Evolutionary conservation across 192 early-diverging fungal genomes (phyloP).

Genomic region (Rhizophagus prolifer): DNA sequence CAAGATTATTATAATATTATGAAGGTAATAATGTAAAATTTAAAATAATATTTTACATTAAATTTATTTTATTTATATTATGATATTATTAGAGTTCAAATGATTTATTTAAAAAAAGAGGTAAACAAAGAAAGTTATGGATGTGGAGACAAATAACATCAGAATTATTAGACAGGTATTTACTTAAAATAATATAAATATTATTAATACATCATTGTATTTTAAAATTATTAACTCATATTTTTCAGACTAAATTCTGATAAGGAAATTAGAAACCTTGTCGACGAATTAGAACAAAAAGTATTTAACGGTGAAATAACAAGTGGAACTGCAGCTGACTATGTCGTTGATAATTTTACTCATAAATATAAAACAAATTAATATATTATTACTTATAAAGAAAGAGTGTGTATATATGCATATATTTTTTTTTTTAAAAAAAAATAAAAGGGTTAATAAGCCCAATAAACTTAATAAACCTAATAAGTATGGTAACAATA

Average conservation of each 20-base stretch:
- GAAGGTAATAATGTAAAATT: conserved; percentile 38
- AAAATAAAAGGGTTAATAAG: too few relatives aligned
- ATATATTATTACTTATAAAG: too few relatives aligned
- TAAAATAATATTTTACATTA: background rate
- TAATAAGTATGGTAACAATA: too few relatives aligned
- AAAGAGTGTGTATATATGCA: too few relatives aligned
- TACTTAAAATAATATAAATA: background rate
- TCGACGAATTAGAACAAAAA: conserved; percentile 41
- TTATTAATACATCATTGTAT: background rate
- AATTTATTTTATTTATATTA: background rate
- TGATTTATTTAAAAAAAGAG: conserved; percentile 46
- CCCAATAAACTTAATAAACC: too few relatives aligned
- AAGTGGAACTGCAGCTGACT: conserved; percentile 51
- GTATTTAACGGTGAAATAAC: conserved; percentile 50
- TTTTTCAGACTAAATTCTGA: conserved; percentile 41
- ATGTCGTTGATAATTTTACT: conserved; percentile 49
- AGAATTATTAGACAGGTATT: conserved; percentile 57
- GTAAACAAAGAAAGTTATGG: conserved; percentile 60
- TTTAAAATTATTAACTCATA: background rate
- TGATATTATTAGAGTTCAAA: conserved; percentile 33
- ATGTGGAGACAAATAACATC: conserved; percentile 71
- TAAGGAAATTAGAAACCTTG: conserved; percentile 37
- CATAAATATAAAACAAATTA: background rate
- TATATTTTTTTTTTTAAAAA: too few relatives aligned
- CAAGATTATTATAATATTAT: conserved; percentile 53